Evolutionary conservation across 1,139 yeast species (phyloP).

Genomic region (Lodderomyces theae): DNA sequence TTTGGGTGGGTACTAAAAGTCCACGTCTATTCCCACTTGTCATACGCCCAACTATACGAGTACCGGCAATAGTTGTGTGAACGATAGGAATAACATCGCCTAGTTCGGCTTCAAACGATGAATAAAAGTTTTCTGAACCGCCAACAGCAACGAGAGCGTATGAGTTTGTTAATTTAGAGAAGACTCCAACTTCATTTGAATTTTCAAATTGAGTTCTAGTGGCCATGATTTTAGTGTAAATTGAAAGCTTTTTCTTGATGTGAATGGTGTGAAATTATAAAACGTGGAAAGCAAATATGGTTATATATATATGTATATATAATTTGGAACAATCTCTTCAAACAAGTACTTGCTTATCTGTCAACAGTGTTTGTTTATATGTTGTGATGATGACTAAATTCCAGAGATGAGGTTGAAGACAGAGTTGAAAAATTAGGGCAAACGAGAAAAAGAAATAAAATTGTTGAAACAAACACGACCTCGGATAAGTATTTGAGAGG

Average conservation of each 20-base stretch:
- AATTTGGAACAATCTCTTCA: too few species aligned
- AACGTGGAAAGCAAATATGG: not conserved
- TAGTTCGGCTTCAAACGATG: constrained; percentile 95
- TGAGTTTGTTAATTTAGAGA: constrained; percentile 92
- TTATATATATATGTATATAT: not conserved
- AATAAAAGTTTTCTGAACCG: constrained; percentile 95
- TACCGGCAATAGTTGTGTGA: constrained; percentile 97
- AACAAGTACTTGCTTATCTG: too few species aligned
- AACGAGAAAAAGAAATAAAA: not conserved
- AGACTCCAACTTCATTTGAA: constrained; percentile 98
- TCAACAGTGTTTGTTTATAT: constrained; percentile 1
- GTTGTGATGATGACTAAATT: not conserved
- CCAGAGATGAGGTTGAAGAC: not conserved
- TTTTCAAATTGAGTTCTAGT: constrained; percentile 79
- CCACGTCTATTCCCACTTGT: constrained; percentile 99
- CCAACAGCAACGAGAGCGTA: constrained; percentile 97
- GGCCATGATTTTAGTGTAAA: constrained; percentile 32
- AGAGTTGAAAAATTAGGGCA: not conserved
- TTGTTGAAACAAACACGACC: too few species aligned
- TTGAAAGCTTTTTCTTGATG: not conserved
- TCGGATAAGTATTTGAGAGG: too few species aligned
- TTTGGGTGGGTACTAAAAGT: constrained; percentile 91
- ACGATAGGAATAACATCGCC: constrained; percentile 96
- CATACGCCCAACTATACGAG: constrained; percentile 97
- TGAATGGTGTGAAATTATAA: not conserved